These are phyloP conservation scores for Neonectria ditissima DNA, from an alignment of 2,329 filamentous ascomycete species.

Conservation along the genomic window DNA sequence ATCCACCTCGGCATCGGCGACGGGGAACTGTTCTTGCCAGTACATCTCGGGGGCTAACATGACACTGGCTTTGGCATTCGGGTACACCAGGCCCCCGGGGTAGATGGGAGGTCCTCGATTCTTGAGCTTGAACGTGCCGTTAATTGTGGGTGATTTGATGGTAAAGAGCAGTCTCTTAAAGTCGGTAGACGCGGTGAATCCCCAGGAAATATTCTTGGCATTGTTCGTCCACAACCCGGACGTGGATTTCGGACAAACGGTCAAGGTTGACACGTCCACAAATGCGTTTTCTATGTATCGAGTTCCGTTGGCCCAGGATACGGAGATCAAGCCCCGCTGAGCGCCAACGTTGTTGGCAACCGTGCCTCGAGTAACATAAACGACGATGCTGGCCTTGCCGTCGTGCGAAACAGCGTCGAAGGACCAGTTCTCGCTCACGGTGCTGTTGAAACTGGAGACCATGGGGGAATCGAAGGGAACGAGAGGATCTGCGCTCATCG, in stretches of 20 bases:
- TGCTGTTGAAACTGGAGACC: constrained; percentile 23
- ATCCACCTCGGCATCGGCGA: constrained; percentile 23
- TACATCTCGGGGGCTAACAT: constrained; percentile 25
- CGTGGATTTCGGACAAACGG: constrained; percentile 22
- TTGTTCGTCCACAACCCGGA: constrained; percentile 23
- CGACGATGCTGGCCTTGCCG: constrained; percentile 28
- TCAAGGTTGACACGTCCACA: constrained; percentile 25
- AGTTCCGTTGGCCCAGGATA: constrained; percentile 34
- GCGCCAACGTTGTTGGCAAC: constrained; percentile 22
- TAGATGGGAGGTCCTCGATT: constrained; percentile 29
- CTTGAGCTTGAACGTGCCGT: constrained; percentile 32
- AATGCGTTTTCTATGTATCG: constrained; percentile 33
- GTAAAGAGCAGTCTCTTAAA: constrained; percentile 27
- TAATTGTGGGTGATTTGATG: constrained; percentile 35
- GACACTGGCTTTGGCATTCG: constrained; percentile 23
- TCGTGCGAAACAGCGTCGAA: constrained; percentile 27
- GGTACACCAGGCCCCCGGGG: constrained; percentile 33
- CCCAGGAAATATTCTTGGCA: constrained; percentile 23
- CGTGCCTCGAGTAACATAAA: constrained; percentile 30
- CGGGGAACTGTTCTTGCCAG: constrained; percentile 27
- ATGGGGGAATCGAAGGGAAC: constrained; percentile 27
- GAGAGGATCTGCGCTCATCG: constrained; percentile 19
- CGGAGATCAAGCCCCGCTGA: constrained; percentile 30
- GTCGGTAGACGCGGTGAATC: constrained; percentile 27
- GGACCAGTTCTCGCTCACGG: constrained; percentile 28